Percentiles rank a stretch among this genome's conserved stretches.
phyloP scores from a whole-genome alignment of 164 flowering plant species.

The Pachysandra terminalis region DNA sequence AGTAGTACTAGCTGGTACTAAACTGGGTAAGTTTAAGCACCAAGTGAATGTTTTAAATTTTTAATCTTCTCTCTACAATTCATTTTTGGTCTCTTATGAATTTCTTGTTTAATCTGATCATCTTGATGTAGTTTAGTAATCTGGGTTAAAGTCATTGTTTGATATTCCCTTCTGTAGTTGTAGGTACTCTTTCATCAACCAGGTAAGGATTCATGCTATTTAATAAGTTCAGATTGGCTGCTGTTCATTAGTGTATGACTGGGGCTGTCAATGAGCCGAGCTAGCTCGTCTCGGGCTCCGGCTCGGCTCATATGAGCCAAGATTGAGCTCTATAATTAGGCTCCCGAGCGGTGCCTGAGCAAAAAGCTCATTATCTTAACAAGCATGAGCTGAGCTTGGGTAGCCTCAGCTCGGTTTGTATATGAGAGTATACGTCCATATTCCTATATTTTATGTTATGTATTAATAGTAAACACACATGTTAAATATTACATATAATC shows the following conservation, averaged over 20 bases:
- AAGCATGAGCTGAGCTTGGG: no score
- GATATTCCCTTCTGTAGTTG: neutral
- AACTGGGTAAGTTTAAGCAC: constrained; percentile 59
- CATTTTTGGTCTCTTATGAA: neutral
- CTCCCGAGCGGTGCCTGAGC: no score
- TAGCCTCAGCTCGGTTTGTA: no score
- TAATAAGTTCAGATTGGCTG: neutral
- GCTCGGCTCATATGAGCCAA: no score
- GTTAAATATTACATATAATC: no score
- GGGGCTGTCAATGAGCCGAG: no score
- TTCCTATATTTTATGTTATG: no score
- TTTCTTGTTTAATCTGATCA: neutral
- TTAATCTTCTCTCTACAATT: neutral
- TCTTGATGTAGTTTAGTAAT: neutral
- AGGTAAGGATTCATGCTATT: neutral
- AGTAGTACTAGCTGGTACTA: constrained; percentile 86
- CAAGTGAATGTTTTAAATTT: neutral
- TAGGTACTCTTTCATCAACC: neutral
- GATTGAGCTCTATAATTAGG: no score
- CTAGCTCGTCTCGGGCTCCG: no score
- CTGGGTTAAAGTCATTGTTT: neutral
- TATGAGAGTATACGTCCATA: no score
- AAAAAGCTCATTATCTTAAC: no score
- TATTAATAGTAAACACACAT: no score
- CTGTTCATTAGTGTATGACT: neutral